These are phyloP conservation scores for Fonsecaea pugnacius DNA, from an alignment of 2,329 filamentous ascomycete genomes.

Conservation along the genomic window DNA sequence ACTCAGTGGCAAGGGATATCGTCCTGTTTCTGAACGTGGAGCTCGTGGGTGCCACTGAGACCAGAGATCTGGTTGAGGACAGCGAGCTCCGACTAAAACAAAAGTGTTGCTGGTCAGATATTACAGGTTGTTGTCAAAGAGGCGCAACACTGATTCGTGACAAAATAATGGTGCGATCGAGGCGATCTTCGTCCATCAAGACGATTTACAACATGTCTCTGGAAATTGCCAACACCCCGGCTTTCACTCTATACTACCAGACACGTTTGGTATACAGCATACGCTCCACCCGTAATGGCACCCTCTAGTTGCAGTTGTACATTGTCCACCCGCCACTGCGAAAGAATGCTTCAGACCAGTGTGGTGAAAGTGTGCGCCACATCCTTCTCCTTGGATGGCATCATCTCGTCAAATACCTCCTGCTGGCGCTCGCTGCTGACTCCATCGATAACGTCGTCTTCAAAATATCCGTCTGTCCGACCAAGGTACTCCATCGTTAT, in stretches of 20 bases:
- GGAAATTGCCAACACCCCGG: not conserved
- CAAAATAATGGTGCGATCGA: too few species aligned
- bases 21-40: too few species aligned
- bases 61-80: too few species aligned
- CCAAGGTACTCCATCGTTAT: not conserved
- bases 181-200: not conserved
- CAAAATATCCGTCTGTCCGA: constrained; percentile 2
- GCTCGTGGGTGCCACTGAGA: too few species aligned
- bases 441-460: constrained; percentile 7
- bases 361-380: not conserved
- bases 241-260: not conserved
- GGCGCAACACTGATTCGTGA: too few species aligned
- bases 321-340: not conserved
- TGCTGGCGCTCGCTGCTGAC: not conserved
- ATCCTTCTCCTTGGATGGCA: not conserved
- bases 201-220: not conserved
- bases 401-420: not conserved
- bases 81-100: too few species aligned
- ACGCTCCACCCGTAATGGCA: not conserved
- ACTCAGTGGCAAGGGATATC: not conserved
- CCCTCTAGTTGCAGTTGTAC: not conserved
- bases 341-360: not conserved
- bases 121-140: too few species aligned
- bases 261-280: not conserved
- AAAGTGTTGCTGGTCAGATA: too few species aligned